Percentiles rank a stretch among this genome's conserved stretches.
Conservation (phyloP, 2,329 filamentous ascomycete species). For the Trichoderma sp. region DNA sequence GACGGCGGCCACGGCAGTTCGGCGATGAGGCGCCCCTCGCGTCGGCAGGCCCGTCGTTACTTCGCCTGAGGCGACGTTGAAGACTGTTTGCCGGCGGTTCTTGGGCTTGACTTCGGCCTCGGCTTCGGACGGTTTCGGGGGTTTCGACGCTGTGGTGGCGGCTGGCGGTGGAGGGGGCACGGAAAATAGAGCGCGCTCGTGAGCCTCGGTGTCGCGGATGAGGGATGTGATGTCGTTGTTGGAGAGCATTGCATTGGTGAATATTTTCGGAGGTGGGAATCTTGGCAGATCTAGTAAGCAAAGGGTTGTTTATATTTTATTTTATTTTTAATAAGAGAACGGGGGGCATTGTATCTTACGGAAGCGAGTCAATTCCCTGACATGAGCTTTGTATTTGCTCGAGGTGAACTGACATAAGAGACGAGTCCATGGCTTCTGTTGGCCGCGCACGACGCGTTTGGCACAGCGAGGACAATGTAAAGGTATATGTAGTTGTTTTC, state of each 20-base stretch:
- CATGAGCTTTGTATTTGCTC: conserved; percentile 79
- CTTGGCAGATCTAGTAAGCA: conserved; percentile 46
- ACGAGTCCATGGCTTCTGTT: conserved; percentile 9
- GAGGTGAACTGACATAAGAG: conserved; percentile 68
- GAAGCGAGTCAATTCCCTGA: conserved; percentile 71
- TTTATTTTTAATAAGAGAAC: not conserved
- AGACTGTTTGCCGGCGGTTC: conserved; percentile 62
- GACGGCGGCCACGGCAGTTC: conserved; percentile 87
- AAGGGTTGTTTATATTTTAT: too few species aligned
- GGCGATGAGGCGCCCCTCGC: conserved; percentile 57
- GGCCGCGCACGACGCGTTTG: not conserved
- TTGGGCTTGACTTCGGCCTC: conserved; percentile 1
- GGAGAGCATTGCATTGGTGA: conserved; percentile 88
- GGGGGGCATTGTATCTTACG: conserved; percentile 51
- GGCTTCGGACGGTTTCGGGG: not conserved
- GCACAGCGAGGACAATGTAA: not conserved
- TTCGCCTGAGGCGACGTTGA: conserved; percentile 65
- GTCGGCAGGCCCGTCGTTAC: conserved; percentile 59
- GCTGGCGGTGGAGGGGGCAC: conserved; percentile 68
- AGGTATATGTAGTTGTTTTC: not conserved
- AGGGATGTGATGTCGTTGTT: conserved; percentile 90
- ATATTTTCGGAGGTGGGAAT: conserved; percentile 89
- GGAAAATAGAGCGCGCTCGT: conserved; percentile 94
- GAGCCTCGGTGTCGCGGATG: conserved; percentile 91
- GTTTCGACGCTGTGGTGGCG: conserved; percentile 41